Conservation (phyloP, 495 filamentous ascomycete species). For the Hypoxylon fuscum region DNA sequence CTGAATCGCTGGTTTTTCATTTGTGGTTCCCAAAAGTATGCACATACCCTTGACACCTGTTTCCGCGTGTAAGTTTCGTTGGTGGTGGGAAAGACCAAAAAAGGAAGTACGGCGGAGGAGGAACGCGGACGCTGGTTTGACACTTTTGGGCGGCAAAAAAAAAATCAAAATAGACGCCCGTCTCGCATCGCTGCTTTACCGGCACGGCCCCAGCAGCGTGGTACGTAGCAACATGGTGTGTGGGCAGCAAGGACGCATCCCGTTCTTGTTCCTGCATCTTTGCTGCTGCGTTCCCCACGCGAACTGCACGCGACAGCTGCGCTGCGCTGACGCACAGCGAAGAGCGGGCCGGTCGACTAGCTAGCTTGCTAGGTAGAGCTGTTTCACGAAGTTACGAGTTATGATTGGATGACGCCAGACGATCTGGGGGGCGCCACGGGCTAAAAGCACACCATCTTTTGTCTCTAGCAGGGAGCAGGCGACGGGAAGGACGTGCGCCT, state of each 20-base stretch:
- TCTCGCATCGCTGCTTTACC: slow-evolving; percentile 45
- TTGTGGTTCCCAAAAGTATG: slow-evolving; percentile 38
- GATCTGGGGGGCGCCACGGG: slow-evolving; percentile 40
- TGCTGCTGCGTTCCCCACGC: slow-evolving; percentile 20
- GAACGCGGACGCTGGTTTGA: slow-evolving; percentile 30
- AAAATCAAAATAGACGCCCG: slow-evolving; percentile 39
- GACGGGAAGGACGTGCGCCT: slow-evolving; percentile 37
- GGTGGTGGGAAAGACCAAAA: slow-evolving; percentile 28
- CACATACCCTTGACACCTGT: slow-evolving; percentile 36
- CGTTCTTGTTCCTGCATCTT: slow-evolving; percentile 45
- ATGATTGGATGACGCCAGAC: slow-evolving; percentile 54
- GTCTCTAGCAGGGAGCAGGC: slow-evolving; percentile 38
- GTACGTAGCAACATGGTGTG: slow-evolving; percentile 41
- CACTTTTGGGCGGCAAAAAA: slow-evolving; percentile 37
- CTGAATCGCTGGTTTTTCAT: slow-evolving; percentile 11
- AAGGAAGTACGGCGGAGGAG: slow-evolving; percentile 13
- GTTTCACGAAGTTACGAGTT: slow-evolving; percentile 54
- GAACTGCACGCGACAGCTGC: slow-evolving; percentile 16
- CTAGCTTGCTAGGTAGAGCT: slow-evolving; percentile 37
- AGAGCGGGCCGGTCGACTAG: slow-evolving; percentile 30
- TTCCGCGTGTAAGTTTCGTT: slow-evolving; percentile 13
- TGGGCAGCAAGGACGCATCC: slow-evolving; percentile 33
- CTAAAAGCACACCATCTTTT: slow-evolving; percentile 48
- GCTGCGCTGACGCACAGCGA: slow-evolving; percentile 40
- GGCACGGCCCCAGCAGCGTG: slow-evolving; percentile 17